Conservation (phyloP, 371 early-diverging fungal species). For the Dentiscutata heterogama region DNA sequence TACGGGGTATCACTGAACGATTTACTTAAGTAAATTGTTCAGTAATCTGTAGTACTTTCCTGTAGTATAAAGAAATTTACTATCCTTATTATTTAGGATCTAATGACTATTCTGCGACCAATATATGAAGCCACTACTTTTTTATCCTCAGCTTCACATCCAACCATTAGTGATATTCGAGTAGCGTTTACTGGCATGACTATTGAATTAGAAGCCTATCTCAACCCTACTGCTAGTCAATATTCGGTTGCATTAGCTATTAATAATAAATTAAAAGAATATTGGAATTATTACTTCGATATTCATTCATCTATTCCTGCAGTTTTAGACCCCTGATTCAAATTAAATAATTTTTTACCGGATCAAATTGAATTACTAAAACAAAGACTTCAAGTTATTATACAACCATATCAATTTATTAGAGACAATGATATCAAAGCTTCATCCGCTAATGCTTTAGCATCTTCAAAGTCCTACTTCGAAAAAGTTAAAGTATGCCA, state of each 20-base stretch:
- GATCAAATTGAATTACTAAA: not conserved
- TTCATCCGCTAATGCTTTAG: not conserved
- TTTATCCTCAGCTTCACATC: not conserved
- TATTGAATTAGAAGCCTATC: too few species aligned
- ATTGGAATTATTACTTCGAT: not conserved
- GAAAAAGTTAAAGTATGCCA: not conserved
- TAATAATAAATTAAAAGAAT: not conserved
- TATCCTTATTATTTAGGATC: not conserved
- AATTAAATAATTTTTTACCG: not conserved
- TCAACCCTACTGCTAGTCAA: not conserved
- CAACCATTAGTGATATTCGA: not conserved
- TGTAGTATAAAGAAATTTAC: too few species aligned
- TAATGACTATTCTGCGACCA: not conserved
- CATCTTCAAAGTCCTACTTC: not conserved
- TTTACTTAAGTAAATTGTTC: too few species aligned
- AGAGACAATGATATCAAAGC: not conserved
- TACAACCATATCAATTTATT: not conserved
- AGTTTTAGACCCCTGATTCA: not conserved
- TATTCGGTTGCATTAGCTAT: not conserved
- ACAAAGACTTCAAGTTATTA: not conserved
- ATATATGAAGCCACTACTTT: not conserved
- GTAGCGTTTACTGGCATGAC: not conserved
- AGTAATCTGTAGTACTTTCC: too few species aligned
- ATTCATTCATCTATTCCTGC: not conserved
- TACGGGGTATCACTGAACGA: too few species aligned